Base-by-base conservation (phyloP, 1,284 basidiomycete genomes). In the Filobasidium uniguttulatum region DNA sequence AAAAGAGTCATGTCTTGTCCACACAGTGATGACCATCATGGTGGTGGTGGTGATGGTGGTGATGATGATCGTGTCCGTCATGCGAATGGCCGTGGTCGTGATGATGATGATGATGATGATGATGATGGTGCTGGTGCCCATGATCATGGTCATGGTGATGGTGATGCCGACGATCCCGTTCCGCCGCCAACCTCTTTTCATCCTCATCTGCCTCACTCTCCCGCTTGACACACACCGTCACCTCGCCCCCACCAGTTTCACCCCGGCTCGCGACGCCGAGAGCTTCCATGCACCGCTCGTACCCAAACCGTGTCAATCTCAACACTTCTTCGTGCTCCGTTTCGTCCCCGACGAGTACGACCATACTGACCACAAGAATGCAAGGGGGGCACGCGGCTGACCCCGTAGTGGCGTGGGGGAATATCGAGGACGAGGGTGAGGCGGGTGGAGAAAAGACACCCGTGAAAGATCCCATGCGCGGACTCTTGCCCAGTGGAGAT, bases 271-370 rank as follows among this genome's bases (percentile, higher is more conserved):
- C 17, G 47, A 48, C 44, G 2, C 57, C 55, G 23, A 59, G 44
- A 5, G 57, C 54, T n/a, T 26, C 36, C 23, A 52, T 56, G 30
- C 66, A 52, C 35, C 58, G 58, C 2, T 54, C 55, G 62, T 65
- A 71, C 6, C 58, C 57, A 30, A 61, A 40, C 44, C 60, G 60
- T 10, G 67, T 71, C 1, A 71, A 53, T 15, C 72, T 73, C 44
- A 91, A 60, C 35, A 88, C 74, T 45, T 87, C 85, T 31, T 74
- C 74, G 64, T 91, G 86, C 7, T 73, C 73, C 31, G 85, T 60
- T 51, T 83, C 80, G 31, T 73, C 66, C 44, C 75, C 71, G 15
- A 91, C 83, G 59, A 86, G 85, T 35, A 88, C 69, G 58, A 83
- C 79, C 28, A 93, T 69, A 19, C 86, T 87, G 20, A 86, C 80